A percentile compares a stretch with the other conserved stretches of the same genome.
phyloP scores from a whole-genome alignment of 495 filamentous ascomycete genomes.

The Evernia prunastri region DNA sequence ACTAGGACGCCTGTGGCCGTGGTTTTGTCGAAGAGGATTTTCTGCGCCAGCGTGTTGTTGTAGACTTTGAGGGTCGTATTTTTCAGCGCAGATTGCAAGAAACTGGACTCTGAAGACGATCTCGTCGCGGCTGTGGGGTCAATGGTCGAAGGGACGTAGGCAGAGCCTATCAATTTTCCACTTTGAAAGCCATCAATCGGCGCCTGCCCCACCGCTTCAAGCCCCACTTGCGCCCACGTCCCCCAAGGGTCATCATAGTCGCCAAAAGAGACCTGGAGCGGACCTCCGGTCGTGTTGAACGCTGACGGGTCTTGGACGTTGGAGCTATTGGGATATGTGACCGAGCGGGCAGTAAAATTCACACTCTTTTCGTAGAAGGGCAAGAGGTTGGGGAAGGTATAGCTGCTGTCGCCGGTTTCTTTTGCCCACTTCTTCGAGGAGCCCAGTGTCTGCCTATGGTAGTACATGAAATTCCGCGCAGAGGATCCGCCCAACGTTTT shows the following conservation, averaged over 20 bases:
- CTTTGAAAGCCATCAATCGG: constrained; percentile 32
- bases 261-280: constrained; percentile 35
- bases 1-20: constrained; percentile 21
- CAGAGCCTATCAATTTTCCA: constrained; percentile 32
- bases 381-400: constrained; percentile 47
- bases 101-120: constrained; percentile 30
- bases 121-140: constrained; percentile 20
- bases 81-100: constrained; percentile 23
- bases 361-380: constrained; percentile 47
- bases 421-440: constrained; percentile 52
- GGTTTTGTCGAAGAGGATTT: constrained; percentile 18
- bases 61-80: constrained; percentile 23
- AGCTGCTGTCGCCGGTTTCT: constrained; percentile 47
- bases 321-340: constrained; percentile 19
- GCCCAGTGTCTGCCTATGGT: constrained; percentile 38
- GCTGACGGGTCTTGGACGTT: constrained; percentile 29
- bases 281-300: constrained; percentile 26
- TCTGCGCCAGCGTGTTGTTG: constrained; percentile 17
- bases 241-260: constrained; percentile 33
- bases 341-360: constrained; percentile 29
- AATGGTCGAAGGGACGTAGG: constrained; percentile 26
- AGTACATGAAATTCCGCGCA: constrained; percentile 28
- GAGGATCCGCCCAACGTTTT: constrained; percentile 29
- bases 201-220: constrained; percentile 34
- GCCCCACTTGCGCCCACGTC: constrained; percentile 29